phyloP scores from a whole-genome alignment of 1,284 basidiomycete genomes.

The Stereum hirsutum region DNA sequence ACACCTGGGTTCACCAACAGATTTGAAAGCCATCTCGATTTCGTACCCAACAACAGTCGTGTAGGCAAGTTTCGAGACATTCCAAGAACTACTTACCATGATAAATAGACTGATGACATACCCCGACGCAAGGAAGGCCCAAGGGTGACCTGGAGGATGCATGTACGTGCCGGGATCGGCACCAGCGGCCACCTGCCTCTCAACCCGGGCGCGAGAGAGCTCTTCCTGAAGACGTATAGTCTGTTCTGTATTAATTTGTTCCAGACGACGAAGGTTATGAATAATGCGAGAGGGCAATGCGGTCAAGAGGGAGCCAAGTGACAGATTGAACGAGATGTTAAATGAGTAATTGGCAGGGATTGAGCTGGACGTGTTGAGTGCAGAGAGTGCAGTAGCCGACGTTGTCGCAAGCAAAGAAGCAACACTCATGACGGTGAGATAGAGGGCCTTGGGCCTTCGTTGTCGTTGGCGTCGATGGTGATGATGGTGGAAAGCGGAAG shows the following conservation, averaged over 20 bases:
- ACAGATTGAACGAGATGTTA: conserved; percentile 21
- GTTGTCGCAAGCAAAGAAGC: not conserved
- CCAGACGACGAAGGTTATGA: conserved; percentile 31
- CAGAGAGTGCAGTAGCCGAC: not conserved
- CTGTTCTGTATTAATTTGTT: too few relatives aligned
- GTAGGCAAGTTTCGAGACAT: too few relatives aligned
- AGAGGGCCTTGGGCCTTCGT: too few relatives aligned
- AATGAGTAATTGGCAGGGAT: conserved; percentile 5
- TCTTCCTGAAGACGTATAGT: too few relatives aligned
- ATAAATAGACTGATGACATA: conserved; percentile 5
- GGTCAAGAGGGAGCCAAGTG: conserved; percentile 26
- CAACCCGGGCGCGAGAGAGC: too few relatives aligned
- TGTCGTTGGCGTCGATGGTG: not conserved
- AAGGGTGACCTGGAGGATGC: conserved; percentile 5
- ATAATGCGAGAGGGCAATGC: conserved; percentile 34
- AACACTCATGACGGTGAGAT: conserved; percentile 6
- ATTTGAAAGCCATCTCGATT: too few relatives aligned
- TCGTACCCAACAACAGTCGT: too few relatives aligned
- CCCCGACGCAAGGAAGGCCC: conserved; percentile 7
- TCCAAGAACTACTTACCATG: conserved; percentile 6
- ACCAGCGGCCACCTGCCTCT: too few relatives aligned
- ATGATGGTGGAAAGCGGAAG: not conserved
- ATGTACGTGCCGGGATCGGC: not conserved
- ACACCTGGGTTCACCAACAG: too few relatives aligned
- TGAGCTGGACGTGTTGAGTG: conserved; percentile 2